Conservation (phyloP, 257 asterid species). For the Paraleonurus japonicus region DNA sequence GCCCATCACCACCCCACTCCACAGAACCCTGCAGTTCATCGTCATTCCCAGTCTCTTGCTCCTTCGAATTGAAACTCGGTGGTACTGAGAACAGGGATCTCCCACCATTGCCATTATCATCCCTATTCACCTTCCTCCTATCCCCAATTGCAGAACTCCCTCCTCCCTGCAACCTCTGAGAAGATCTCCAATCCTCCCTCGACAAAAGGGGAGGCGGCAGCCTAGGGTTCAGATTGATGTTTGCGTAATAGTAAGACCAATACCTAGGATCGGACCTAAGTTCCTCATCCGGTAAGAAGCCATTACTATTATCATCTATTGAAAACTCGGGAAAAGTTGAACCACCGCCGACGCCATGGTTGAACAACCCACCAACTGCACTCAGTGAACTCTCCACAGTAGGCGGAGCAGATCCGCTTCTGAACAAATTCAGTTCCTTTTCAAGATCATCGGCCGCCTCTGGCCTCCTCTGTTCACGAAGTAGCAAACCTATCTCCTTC, state of each 20-base stretch:
- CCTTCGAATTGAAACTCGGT: constrained; percentile 64
- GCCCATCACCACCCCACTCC: constrained; percentile 95
- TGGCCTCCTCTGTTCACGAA: constrained; percentile 67
- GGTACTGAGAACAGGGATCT: constrained; percentile 64
- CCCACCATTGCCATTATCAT: constrained; percentile 56
- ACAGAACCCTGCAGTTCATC: constrained; percentile 59
- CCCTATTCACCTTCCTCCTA: constrained; percentile 77
- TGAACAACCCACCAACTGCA: constrained; percentile 88
- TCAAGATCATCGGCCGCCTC: constrained; percentile 76
- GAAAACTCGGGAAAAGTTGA: constrained; percentile 54
- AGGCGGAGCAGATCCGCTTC: constrained; percentile 99
- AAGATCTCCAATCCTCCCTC: constrained; percentile 90
- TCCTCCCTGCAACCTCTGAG: constrained; percentile 89
- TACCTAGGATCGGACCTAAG: constrained; percentile 96
- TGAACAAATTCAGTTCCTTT: constrained; percentile 82
- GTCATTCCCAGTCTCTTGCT: constrained; percentile 47
- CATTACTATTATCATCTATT: constrained; percentile 48
- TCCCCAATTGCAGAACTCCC: constrained; percentile 90
- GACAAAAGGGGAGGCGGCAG: constrained; percentile 95
- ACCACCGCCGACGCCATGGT: constrained; percentile 39
- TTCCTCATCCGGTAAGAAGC: constrained; percentile 81
- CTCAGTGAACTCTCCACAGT: constrained; percentile 91
- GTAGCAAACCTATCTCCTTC: constrained; percentile 74
- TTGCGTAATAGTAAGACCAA: constrained; percentile 77
- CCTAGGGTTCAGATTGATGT: constrained; percentile 93